Conservation (phyloP, 495 filamentous ascomycete species). For the Penicillium flavigenum region DNA sequence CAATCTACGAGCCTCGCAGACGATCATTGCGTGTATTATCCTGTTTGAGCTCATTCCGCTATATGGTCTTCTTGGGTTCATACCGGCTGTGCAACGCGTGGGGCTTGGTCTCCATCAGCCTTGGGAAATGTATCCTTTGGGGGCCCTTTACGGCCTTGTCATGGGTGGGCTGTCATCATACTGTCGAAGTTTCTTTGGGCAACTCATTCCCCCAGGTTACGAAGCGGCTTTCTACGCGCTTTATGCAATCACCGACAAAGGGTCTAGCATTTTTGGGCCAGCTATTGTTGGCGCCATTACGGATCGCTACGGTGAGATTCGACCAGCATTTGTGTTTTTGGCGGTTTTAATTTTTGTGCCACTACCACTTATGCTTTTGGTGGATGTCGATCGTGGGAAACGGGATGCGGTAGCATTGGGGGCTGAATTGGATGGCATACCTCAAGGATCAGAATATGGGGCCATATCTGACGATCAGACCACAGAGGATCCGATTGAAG, state of each 20-base stretch:
- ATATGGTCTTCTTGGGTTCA: slow-evolving; percentile 86
- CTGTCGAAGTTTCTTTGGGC: slow-evolving; percentile 88
- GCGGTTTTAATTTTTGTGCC: slow-evolving; percentile 79
- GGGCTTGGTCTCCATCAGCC: slow-evolving; percentile 86
- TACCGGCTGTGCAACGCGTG: slow-evolving; percentile 72
- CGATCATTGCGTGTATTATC: slow-evolving; percentile 84
- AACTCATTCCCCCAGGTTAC: slow-evolving; percentile 87
- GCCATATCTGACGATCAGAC: slow-evolving; percentile 16
- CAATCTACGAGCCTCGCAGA: slow-evolving; percentile 71
- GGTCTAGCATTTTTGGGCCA: slow-evolving; percentile 89
- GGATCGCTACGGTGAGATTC: slow-evolving; percentile 83
- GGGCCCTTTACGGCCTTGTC: slow-evolving; percentile 87
- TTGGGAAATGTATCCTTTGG: slow-evolving; percentile 96
- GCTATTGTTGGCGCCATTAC: slow-evolving; percentile 92
- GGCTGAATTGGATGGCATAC: slow-evolving; percentile 55
- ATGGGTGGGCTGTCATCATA: slow-evolving; percentile 91
- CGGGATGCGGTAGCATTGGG: slow-evolving; percentile 72
- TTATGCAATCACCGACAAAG: slow-evolving; percentile 97
- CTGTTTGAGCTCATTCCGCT: slow-evolving; percentile 90
- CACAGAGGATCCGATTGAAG: slow-evolving; percentile 3
- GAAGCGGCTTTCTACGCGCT: slow-evolving; percentile 96
- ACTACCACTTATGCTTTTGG: slow-evolving; percentile 76
- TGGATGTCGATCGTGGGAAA: slow-evolving; percentile 88
- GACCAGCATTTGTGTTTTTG: slow-evolving; percentile 91
- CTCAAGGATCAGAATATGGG: slow-evolving; percentile 26